Base-by-base conservation (phyloP, 1,284 basidiomycete species). In the Filobasidium uniguttulatum region DNA sequence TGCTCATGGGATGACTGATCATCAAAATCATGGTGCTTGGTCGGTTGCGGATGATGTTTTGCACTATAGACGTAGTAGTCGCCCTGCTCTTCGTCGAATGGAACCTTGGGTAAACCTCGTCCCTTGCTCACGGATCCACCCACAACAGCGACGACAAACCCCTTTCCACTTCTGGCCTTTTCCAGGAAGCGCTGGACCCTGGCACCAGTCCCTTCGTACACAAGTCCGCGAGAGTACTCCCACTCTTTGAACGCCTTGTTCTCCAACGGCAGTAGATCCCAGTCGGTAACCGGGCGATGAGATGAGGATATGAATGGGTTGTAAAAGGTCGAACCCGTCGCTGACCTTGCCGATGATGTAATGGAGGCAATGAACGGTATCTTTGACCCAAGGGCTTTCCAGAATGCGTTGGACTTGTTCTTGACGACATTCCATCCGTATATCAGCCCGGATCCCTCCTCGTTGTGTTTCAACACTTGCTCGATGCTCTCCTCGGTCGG, bases 141-240 rank as follows among this genome's bases (percentile, higher is more conserved):
- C 38, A 67, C 59, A 8, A 64, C 62, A 10, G 61, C 58, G 2
- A 67, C 64, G 1, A 60, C 62, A 44, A 65, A 60, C 2, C 61
- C 57, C 40, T 58, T 46, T 0, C 66, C 62, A 10, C 55, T 56
- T 28, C 52, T 47, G 12, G 63, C 63, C 47, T 66, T 67, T 20
- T 61, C 61, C 19, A 66, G 52, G 46, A 66, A 66, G 5, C 56
- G 51, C 31, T 61, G 57, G 19, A 64, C 53, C 37, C 64, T 52
- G 34, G 57, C 57, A 9, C 64, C 63, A 17, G 62, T 62, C 9
- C 64, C 62, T 46, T 60, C 57, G 50, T 62, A 59, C 25, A 61
- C 52, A n/a, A 63, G 53, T 12, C 62, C 59, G 26, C 64, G 54
- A 10, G 52, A 46, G 25, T 57, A 60, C 49, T 66, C 63, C 63